phyloP scores from a whole-genome alignment of 768 basidiomycete species.

The Phaeotremella skinneri region DNA sequence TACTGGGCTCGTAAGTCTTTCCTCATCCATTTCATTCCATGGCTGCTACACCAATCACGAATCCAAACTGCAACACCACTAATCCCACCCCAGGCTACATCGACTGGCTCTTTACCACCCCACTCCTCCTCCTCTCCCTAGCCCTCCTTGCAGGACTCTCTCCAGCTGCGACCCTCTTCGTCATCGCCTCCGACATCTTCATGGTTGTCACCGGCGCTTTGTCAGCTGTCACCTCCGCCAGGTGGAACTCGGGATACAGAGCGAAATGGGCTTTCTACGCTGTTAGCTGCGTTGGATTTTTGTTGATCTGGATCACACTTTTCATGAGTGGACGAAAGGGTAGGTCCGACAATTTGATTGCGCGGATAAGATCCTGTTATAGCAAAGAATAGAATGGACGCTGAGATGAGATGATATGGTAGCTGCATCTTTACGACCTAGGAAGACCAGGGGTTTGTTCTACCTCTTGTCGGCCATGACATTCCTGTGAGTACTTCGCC shows the following conservation, averaged over 20 bases:
- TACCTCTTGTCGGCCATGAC: constrained; percentile 37
- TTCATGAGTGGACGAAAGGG: constrained; percentile 41
- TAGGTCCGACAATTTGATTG: constrained; percentile 15
- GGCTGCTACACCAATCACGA: no score
- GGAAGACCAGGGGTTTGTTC: constrained; percentile 42
- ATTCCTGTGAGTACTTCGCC: constrained; percentile 24
- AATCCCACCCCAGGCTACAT: constrained; percentile 27
- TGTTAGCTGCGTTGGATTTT: constrained; percentile 39
- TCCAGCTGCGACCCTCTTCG: constrained; percentile 35
- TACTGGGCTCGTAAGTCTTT: constrained; percentile 43
- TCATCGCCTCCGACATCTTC: constrained; percentile 41
- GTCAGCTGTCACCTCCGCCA: constrained; percentile 25
- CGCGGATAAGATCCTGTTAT: background rate
- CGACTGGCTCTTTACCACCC: constrained; percentile 50
- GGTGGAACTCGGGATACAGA: constrained; percentile 29
- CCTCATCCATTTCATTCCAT: background rate
- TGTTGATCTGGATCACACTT: constrained; percentile 40
- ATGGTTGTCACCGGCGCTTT: constrained; percentile 47
- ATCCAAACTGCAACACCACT: background rate
- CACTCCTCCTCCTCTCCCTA: constrained; percentile 46
- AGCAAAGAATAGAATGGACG: background rate
- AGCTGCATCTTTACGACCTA: constrained; percentile 42
- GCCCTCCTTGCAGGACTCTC: constrained; percentile 47
- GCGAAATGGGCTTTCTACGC: constrained; percentile 45
- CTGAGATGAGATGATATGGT: constrained; percentile 3